A percentile compares a stretch with the other conserved stretches of the same genome.
Evolutionary conservation across 2,329 filamentous ascomycete genomes (phyloP).

Genomic region (Aspergillus versicolor): DNA sequence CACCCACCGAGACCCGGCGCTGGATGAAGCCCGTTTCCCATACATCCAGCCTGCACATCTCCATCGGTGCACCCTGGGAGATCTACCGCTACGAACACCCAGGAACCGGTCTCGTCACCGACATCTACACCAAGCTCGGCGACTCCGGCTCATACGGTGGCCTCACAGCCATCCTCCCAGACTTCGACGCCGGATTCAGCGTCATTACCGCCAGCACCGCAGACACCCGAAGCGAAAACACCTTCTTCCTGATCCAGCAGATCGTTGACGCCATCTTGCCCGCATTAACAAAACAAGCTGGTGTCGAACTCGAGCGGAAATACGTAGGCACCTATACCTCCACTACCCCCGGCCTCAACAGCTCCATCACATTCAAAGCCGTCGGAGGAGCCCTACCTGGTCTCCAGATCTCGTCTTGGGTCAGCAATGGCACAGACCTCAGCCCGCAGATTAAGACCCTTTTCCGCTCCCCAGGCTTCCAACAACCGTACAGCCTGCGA

Average conservation of each 20-base stretch:
- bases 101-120: conserved; percentile 22
- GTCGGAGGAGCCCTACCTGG: conserved; percentile 18
- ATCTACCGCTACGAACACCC: conserved; percentile 38
- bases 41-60: conserved; percentile 41
- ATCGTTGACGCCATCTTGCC: conserved; percentile 31
- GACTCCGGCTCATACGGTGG: conserved; percentile 42
- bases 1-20: conserved; percentile 32
- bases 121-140: conserved; percentile 45
- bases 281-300: conserved; percentile 31
- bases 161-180: conserved; percentile 43
- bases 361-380: conserved; percentile 21
- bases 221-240: neutral
- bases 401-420: conserved; percentile 27
- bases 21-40: conserved; percentile 45
- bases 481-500: conserved; percentile 17
- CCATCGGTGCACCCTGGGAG: conserved; percentile 43
- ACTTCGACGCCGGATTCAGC: conserved; percentile 45
- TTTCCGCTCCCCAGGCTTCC: too few species aligned
- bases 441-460: conserved; percentile 1
- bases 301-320: conserved; percentile 26
- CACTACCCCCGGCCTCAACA: conserved; percentile 22
- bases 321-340: conserved; percentile 30
- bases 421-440: conserved; percentile 33
- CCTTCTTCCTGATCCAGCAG: conserved; percentile 23
- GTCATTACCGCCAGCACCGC: conserved; percentile 34